Percentiles rank a stretch among this genome's conserved stretches.
phyloP scores from a whole-genome alignment of 441 rosid genomes.

The Bocquillonia castaneifolia region DNA sequence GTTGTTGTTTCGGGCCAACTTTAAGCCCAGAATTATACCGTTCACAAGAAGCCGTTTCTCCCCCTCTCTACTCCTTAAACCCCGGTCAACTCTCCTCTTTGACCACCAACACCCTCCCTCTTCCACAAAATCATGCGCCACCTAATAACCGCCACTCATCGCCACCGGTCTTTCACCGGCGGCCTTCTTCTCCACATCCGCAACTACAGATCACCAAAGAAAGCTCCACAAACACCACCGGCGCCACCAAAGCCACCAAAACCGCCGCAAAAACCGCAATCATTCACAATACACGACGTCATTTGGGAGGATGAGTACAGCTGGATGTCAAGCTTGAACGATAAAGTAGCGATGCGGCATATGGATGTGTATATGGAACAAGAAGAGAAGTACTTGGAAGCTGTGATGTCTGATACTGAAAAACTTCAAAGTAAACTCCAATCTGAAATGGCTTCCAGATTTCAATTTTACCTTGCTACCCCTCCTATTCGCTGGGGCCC shows the following conservation, averaged over 20 bases:
- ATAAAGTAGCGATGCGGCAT: conserved; percentile 93
- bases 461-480: conserved; percentile 78
- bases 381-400: conserved; percentile 90
- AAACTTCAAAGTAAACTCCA: conserved; percentile 80
- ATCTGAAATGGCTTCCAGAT: conserved; percentile 84
- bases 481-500: conserved; percentile 95
- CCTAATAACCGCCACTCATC: conserved; percentile 29
- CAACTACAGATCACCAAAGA: conserved; percentile 45
- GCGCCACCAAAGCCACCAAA: conserved; percentile 72
- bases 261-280: conserved; percentile 77
- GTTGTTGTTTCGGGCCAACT: no score
- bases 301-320: conserved; percentile 90
- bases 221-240: conserved; percentile 41
- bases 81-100: neutral
- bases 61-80: neutral
- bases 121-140: conserved; percentile 28
- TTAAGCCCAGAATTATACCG: no score
- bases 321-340: conserved; percentile 87
- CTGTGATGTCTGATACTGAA: conserved; percentile 70
- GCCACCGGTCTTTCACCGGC: conserved; percentile 1
- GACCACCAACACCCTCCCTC: neutral
- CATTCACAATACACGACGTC: conserved; percentile 57
- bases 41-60: neutral
- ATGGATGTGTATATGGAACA: conserved; percentile 93
- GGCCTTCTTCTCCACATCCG: conserved; percentile 25